Evolutionary conservation across 768 basidiomycete species (phyloP), one percentile per base, ranked within the genome.

Genomic region (Hysterangium stoloniferum): DNA sequence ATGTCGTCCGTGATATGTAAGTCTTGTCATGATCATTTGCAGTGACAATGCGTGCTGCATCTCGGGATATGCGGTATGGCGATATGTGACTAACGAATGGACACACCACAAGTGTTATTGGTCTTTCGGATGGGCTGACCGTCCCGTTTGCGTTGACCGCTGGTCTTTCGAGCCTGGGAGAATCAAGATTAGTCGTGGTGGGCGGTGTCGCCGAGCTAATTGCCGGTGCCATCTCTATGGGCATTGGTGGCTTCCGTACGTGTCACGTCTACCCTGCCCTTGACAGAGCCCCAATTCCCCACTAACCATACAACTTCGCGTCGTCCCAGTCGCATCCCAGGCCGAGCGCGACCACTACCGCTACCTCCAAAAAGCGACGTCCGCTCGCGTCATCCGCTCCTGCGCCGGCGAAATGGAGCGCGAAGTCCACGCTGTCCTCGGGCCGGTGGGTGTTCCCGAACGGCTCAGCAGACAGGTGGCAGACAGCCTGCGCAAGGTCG

Each of bases 221-320:
- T 52, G 91, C 94, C 1, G 96, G 96, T 5, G 89, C 94, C 11
- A 88, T 98, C 40, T 92, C 88, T 1, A 99, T 99, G 95, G 96
- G 96, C 54, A 87, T 99, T 34, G 96, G 96, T 47, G 95, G 95
- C 17, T 97, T 95, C 76, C 83, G 65, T 66, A 54, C 52, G 66
- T 64, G 24, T 19, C 4, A 40, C 20, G 13, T 20, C 38, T 35
- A 36, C 34, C 24, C 25, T 22, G 19, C n/a, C 13, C 4, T 29
- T 34, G 19, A 13, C 48, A 29, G 15, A 6, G 15, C 15, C 20
- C 12, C 31, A 31, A 22, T 17, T 54, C 8, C 22, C 52, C 28
- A 22, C 27, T 17, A 2, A 17, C 24, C 19, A 13, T 27, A 20
- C 27, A 45, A 8, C 31, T 31, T 50, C 34, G 48, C 38, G 25